Base-by-base conservation (phyloP, 306 rosid genomes). In the Vicia faba region DNA sequence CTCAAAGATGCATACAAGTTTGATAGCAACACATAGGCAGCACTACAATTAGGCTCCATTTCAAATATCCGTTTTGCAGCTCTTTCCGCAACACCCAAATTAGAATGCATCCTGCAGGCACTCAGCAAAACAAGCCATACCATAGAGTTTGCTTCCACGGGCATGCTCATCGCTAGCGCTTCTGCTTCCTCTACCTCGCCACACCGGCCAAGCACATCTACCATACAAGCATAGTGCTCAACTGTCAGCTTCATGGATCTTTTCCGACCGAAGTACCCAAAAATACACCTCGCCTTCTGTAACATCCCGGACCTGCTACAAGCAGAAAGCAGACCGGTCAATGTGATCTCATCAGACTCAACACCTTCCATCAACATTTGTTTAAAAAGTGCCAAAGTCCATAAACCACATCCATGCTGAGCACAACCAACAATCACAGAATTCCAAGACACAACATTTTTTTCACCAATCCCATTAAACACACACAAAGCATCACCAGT, bases 221-320 rank as follows among this genome's bases (percentile, higher is more conserved):
- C 85, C 97, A 89, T 85, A 58, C 92, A 87, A 11, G 79, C 72
- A 67, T 84, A 84, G 80, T 92, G 97, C 81, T 89, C 92, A n/a
- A 64, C 57, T 44, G 80, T 87, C 75, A 89, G 74, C 66, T 66
- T 72, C 48, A 62, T 55, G 9, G 68, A 45, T 23, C 76, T 74
- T 35, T 50, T 68, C 76, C 51, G 45, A 20, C 78, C 74, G 51
- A 89, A 84, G 69, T 79, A 75, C 53, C 70, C 69, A 66, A 87
- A 87, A 74, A 89, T 77, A 73, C 78, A 43, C 80, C 84, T 84
- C 28, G 92, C 96, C 61, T 92, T 92, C 56, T 76, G 87, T 60
- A 84, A 74, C 96, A 88, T 87, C 71, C 90, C 88, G 0, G 89
- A 80, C 54, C 75, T 96, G 77, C 95, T 85, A 77, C 97, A 92